Percentiles rank a stretch among this genome's conserved stretches.
Evolutionary conservation across 495 filamentous ascomycete species (phyloP).

Genomic region (Recurvomyces mirabilis): DNA sequence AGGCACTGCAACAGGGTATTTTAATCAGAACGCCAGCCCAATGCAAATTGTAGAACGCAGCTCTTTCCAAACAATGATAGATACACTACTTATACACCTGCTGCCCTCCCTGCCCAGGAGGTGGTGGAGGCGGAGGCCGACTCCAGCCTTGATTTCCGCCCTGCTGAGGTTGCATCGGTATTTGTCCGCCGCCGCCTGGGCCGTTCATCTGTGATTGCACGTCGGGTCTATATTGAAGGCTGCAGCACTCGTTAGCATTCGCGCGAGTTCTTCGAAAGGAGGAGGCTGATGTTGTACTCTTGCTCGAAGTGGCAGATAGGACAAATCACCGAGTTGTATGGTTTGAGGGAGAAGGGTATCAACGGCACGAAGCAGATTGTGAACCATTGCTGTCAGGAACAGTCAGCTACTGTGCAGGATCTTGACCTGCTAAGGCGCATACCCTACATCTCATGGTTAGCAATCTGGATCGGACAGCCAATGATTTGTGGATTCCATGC

Average conservation of each 20-base stretch:
- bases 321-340: constrained; percentile 31
- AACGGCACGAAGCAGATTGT: constrained; percentile 36
- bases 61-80: background rate
- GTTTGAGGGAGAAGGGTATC: constrained; percentile 33
- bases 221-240: constrained; percentile 32
- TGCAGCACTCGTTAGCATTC: too few relatives aligned
- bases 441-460: too few relatives aligned
- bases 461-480: too few relatives aligned
- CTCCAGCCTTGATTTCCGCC: constrained; percentile 36
- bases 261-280: too few relatives aligned
- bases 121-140: constrained; percentile 3
- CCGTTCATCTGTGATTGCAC: constrained; percentile 27
- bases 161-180: constrained; percentile 26
- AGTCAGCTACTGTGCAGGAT: too few relatives aligned
- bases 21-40: too few relatives aligned
- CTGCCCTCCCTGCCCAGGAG: background rate
- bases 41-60: too few relatives aligned
- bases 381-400: constrained; percentile 39
- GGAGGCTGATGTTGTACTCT: too few relatives aligned
- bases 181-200: constrained; percentile 8
- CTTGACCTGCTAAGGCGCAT: too few relatives aligned
- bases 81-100: constrained; percentile 11
- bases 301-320: constrained; percentile 35
- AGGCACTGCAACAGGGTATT: too few relatives aligned
- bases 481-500: background rate